These are phyloP conservation scores for Arxiozyma slooffiae DNA, from an alignment of 1,139 yeast species.

Conservation along the genomic window DNA sequence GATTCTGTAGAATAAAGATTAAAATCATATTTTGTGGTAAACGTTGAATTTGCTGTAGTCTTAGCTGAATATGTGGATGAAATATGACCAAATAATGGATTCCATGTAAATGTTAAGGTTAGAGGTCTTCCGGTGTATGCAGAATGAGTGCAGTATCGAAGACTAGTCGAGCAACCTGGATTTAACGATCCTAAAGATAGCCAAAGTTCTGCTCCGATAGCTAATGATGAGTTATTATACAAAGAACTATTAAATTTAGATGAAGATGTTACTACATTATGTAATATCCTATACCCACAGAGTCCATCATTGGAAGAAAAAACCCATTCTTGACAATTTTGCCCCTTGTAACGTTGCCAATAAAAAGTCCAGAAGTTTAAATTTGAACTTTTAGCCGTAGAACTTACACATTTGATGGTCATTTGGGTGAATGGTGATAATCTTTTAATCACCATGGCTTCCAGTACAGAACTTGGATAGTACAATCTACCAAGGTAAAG, in stretches of 20 bases:
- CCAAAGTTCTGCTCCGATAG: slow-evolving; percentile 84
- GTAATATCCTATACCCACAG: slow-evolving; percentile 72
- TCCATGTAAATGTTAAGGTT: slow-evolving; percentile 76
- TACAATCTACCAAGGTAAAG: slow-evolving; percentile 75
- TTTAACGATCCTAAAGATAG: slow-evolving; percentile 76
- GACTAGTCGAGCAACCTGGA: slow-evolving; percentile 75
- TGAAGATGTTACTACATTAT: slow-evolving; percentile 48
- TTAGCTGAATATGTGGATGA: slow-evolving; percentile 83
- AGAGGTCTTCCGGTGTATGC: slow-evolving; percentile 82
- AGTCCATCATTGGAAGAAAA: slow-evolving; percentile 85
- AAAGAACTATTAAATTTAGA: slow-evolving; percentile 32
- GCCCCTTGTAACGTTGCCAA: slow-evolving; percentile 58
- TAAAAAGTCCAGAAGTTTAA: slow-evolving; percentile 54
- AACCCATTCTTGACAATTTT: slow-evolving; percentile 63
- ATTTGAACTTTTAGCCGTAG: slow-evolving; percentile 40
- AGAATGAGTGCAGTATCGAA: slow-evolving; percentile 78
- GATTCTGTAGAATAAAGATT: slow-evolving; percentile 86
- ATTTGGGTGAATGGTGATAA: slow-evolving; percentile 48
- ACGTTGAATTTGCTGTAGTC: slow-evolving; percentile 66
- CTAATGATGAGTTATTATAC: slow-evolving; percentile 39
- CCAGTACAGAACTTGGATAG: slow-evolving; percentile 79
- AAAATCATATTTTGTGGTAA: slow-evolving; percentile 80
- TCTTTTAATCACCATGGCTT: slow-evolving; percentile 71
- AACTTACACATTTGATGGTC: slow-evolving; percentile 65
- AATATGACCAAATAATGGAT: slow-evolving; percentile 85